Percentiles rank a stretch among this genome's conserved stretches.
Evolutionary conservation across 192 early-diverging fungal species (phyloP).

Genomic region (Linderina pennispora): DNA sequence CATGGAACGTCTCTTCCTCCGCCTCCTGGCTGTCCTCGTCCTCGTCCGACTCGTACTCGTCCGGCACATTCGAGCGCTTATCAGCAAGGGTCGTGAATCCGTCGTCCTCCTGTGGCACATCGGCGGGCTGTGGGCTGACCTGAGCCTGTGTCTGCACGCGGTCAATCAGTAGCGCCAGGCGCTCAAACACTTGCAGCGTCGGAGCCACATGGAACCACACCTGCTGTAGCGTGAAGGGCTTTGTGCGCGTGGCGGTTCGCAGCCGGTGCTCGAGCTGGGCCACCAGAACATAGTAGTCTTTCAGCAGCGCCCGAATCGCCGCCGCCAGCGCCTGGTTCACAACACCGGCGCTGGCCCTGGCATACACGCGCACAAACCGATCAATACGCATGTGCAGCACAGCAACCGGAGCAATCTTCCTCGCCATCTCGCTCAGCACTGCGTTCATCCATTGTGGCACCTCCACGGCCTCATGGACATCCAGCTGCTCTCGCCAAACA

Average conservation of each 20-base stretch:
- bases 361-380: slow-evolving; percentile 69
- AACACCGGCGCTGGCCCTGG: slow-evolving; percentile 72
- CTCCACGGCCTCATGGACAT: slow-evolving; percentile 35
- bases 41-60: slow-evolving; percentile 16
- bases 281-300: slow-evolving; percentile 80
- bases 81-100: slow-evolving; percentile 18
- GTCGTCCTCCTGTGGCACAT: slow-evolving; percentile 19
- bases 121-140: no score
- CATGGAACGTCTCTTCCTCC: slow-evolving; percentile 39
- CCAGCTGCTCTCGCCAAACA: slow-evolving; percentile 40
- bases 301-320: slow-evolving; percentile 65
- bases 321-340: slow-evolving; percentile 89
- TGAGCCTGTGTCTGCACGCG: slow-evolving; percentile 41
- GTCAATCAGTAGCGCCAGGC: slow-evolving; percentile 48
- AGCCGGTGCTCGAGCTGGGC: slow-evolving; percentile 87
- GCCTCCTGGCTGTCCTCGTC: slow-evolving; percentile 15
- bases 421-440: slow-evolving; percentile 60
- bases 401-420: slow-evolving; percentile 74
- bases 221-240: slow-evolving; percentile 82
- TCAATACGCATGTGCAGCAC: slow-evolving; percentile 68
- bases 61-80: slow-evolving; percentile 3
- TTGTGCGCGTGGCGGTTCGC: slow-evolving; percentile 46
- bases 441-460: slow-evolving; percentile 48
- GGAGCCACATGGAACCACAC: slow-evolving; percentile 88
- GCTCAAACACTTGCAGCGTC: slow-evolving; percentile 53